Base-by-base conservation (phyloP, 192 early-diverging fungal genomes). In the Ramicandelaber brevisporus region DNA sequence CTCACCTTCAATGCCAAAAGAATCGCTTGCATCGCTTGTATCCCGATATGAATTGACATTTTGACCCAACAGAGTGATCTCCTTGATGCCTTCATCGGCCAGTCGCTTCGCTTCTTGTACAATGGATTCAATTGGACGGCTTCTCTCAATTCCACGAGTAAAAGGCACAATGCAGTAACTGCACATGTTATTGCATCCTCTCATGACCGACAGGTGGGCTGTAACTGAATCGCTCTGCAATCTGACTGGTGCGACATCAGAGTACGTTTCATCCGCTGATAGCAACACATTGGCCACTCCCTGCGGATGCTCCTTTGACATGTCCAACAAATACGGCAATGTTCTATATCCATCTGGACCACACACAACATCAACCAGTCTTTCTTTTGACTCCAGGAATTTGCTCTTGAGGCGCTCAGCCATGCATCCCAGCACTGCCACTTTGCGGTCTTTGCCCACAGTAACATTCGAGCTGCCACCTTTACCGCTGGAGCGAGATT, bases 111-210 rank as follows among this genome's bases (percentile, higher is more conserved):
- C 67, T 28, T 78, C 74, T 17, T 48, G 41, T 5, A 78, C 48
- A 33, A 78, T 68, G 4, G 68, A 66, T 20, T 70, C 66, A 2
- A 78, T 65, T 16, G 60, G 51, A 29, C 74, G 55, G 41, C 66
- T 70, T 27, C 74, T 55, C 37, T 78, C 74, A 31, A 55, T 73
- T 5, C 73, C 73, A 28, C 74, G 55, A 5, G 74, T 78, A 26
- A 73, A 73, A 8, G 74, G 74, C 3, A 78, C 74, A 20, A 78
- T 73, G 33, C 74, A 78, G 41, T 70, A 78, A 21, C 60, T 61
- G 29, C 74, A 78, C 74, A 78, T 78, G 32, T 78, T 78, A 47
- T 78, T 78, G 46, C 74, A 78, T 29, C 74, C 74, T 15, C 74
- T 52, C 74, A 78, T 78, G 14, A 78, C 54, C 4, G 67, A 70